These are phyloP conservation scores for Crataegus laevigata DNA, from an alignment of 306 rosid species.

Conservation along the genomic window DNA sequence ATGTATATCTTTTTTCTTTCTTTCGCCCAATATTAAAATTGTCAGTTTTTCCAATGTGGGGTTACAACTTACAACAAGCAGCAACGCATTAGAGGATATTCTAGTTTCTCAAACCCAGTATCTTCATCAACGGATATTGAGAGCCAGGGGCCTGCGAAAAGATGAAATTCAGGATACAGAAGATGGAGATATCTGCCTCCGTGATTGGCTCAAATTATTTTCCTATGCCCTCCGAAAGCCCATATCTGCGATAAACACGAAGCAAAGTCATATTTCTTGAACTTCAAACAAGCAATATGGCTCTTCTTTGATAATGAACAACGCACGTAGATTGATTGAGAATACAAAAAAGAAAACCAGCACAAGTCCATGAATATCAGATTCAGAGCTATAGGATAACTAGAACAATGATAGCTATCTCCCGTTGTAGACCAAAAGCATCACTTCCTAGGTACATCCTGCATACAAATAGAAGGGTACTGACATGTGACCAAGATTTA, in stretches of 20 bases:
- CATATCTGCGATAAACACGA: conserved; percentile 33
- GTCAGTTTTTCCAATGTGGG: conserved; percentile 6
- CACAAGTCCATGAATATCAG: background rate
- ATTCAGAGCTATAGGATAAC: background rate
- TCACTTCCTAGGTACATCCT: background rate
- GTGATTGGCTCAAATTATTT: conserved; percentile 28
- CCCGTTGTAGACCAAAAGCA: background rate
- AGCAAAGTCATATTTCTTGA: background rate
- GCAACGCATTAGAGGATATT: conserved; percentile 16
- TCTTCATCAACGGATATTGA: background rate
- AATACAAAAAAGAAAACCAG: background rate
- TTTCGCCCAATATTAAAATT: background rate
- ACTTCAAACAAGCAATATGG: background rate
- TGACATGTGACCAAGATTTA: background rate
- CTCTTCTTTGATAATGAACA: background rate
- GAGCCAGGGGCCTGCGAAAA: background rate
- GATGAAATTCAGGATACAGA: background rate
- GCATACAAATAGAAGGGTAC: background rate
- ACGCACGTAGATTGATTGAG: background rate
- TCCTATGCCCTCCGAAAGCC: conserved; percentile 60
- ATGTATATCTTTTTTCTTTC: background rate
- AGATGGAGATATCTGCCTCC: background rate
- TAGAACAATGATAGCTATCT: background rate
- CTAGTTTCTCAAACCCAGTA: conserved; percentile 17
- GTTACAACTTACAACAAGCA: conserved; percentile 28